Evolutionary conservation across 768 basidiomycete species (phyloP), one percentile per base, ranked within the genome.

Genomic region (Mycena pura): DNA sequence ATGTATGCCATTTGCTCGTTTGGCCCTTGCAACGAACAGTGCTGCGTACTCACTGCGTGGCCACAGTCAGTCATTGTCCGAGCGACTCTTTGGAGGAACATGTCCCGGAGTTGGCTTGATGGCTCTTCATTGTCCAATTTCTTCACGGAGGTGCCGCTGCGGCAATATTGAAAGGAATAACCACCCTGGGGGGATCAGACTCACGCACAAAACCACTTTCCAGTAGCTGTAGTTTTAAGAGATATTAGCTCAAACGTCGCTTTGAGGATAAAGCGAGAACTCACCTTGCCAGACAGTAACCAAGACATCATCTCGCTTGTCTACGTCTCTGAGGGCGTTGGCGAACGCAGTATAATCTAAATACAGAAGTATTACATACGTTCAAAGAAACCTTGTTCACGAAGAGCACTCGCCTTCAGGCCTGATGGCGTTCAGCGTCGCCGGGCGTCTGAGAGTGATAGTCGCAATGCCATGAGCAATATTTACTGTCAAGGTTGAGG

Each of bases 131-230:
- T 25, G 45, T 57, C 15, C 50, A 41, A 59, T 45, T 38, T 24
- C 57, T 68, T 66, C 78, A 88, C 85, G 66, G 86, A 76, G 4
- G 88, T 88, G 5, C 88, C 89, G 19, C 89, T 90, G 63, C 32
- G 28, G 22, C 34, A 49, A 41, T 21, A 36, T 60, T 45, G 29
- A 2, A 53, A n/a, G n/a, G n/a, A n/a, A n/a, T n/a, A n/a, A n/a
- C n/a, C n/a, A n/a, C n/a, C n/a, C n/a, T n/a, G n/a, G n/a, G n/a
- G n/a, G n/a, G 56, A 39, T 29, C 5, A 17, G n/a, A 74, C 87
- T 68, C 69, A 90, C 89, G 89, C 82, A 76, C 87, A 91, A 72
- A 91, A 90, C 88, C 88, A 90, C 62, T 78, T 82, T 3, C 89
- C 89, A 31, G 78, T 86, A 10, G 86, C 89, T 62, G 27, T 11